Percentiles rank a stretch among this genome's conserved stretches.
Evolutionary conservation across 2,329 filamentous ascomycete genomes (phyloP).

Genomic region (Pseudogymnoascus sp.): DNA sequence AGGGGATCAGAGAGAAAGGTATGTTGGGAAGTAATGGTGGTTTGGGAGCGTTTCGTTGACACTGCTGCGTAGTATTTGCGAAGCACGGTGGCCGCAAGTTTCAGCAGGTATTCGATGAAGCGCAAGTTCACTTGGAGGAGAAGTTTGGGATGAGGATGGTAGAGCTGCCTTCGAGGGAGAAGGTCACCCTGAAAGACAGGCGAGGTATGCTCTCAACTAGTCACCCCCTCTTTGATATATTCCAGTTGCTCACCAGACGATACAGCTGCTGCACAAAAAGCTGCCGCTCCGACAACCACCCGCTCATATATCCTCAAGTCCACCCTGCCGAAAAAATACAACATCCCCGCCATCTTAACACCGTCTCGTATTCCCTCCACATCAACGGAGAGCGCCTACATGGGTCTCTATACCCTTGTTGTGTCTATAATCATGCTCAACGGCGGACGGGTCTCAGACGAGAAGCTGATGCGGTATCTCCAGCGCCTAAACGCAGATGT

Average conservation of each 20-base stretch:
- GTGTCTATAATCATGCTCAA: conserved; percentile 69
- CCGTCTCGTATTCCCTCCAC: conserved; percentile 59
- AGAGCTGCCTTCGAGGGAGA: conserved; percentile 74
- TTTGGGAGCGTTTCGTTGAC: neutral
- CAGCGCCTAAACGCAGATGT: conserved; percentile 65
- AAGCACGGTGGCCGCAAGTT: conserved; percentile 56
- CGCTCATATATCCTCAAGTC: conserved; percentile 72
- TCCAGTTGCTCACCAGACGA: conserved; percentile 8
- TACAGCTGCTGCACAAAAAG: conserved; percentile 28
- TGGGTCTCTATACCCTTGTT: conserved; percentile 71
- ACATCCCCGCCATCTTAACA: conserved; percentile 55
- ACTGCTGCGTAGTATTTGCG: conserved; percentile 50
- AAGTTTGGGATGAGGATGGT: conserved; percentile 90
- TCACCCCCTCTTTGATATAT: neutral
- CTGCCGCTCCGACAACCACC: conserved; percentile 43
- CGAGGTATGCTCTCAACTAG: conserved; percentile 47
- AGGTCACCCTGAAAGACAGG: conserved; percentile 70
- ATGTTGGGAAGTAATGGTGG: conserved; percentile 10
- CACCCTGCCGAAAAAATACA: conserved; percentile 60
- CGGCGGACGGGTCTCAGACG: conserved; percentile 65
- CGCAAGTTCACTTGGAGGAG: conserved; percentile 61
- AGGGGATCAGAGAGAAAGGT: conserved; percentile 59
- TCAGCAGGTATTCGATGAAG: conserved; percentile 64
- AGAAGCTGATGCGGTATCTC: conserved; percentile 70
- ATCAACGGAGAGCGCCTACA: conserved; percentile 68